phyloP scores from a whole-genome alignment of 129 eudicot species.

The Logfia minima region DNA sequence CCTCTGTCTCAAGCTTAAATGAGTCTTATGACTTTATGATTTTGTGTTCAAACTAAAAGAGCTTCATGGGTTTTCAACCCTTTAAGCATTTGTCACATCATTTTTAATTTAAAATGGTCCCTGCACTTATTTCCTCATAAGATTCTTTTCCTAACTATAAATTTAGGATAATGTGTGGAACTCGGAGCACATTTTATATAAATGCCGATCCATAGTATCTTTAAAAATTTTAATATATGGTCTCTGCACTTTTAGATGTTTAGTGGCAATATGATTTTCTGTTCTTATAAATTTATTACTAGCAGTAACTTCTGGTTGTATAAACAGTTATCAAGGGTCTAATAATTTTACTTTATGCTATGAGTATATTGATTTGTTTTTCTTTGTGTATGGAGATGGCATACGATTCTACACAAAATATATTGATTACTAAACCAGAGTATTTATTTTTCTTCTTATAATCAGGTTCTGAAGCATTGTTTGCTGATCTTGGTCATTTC shows the following conservation, averaged over 20 bases:
- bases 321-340: background rate
- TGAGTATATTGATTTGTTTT: background rate
- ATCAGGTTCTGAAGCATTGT: constrained; percentile 74
- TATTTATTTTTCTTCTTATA: background rate
- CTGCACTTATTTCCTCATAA: background rate
- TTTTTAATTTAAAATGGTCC: background rate
- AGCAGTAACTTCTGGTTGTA: background rate
- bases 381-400: background rate
- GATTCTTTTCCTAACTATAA: background rate
- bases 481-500: constrained; percentile 86
- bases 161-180: background rate
- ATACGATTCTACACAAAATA: background rate
- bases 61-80: background rate
- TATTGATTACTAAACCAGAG: background rate
- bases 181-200: background rate
- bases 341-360: background rate
- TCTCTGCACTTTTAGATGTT: background rate
- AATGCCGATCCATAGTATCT: background rate
- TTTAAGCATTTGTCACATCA: background rate
- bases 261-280: background rate
- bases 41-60: background rate
- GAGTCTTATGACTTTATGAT: background rate
- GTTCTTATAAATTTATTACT: background rate
- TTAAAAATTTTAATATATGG: no score
- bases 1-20: background rate